phyloP scores from a whole-genome alignment of 2,329 filamentous ascomycete genomes.

The Colletotrichum sidae region DNA sequence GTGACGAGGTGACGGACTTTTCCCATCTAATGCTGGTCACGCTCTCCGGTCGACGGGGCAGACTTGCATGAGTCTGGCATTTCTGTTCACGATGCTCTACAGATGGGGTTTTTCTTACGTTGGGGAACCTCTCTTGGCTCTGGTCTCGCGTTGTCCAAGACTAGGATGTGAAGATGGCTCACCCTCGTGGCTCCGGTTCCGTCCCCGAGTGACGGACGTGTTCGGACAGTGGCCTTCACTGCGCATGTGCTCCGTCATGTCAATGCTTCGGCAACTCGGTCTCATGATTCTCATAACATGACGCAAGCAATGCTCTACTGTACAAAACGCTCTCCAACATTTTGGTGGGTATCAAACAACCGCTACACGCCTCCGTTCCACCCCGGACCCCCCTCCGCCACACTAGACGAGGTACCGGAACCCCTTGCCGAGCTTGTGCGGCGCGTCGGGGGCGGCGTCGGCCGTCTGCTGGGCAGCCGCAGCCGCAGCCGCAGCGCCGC shows the following conservation, averaged over 20 bases:
- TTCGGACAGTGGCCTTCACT: too few species aligned
- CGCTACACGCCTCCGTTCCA: not conserved
- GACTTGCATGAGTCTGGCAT: too few species aligned
- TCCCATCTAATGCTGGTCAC: not conserved
- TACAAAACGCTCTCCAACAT: not conserved
- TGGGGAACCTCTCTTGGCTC: slow-evolving; percentile 11
- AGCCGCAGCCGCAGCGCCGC: too few species aligned
- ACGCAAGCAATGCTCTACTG: not conserved
- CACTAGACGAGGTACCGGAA: slow-evolving; percentile 59
- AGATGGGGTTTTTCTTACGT: not conserved
- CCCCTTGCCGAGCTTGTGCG: slow-evolving; percentile 57
- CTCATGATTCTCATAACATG: not conserved
- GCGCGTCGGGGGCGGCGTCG: slow-evolving; percentile 55
- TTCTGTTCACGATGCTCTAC: not conserved
- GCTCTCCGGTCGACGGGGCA: not conserved
- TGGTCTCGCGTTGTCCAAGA: not conserved
- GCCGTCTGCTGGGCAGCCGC: slow-evolving; percentile 47
- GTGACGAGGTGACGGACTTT: not conserved
- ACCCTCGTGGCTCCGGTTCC: not conserved
- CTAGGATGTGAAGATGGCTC: not conserved
- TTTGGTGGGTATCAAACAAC: slow-evolving; percentile 32
- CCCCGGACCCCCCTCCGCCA: not conserved
- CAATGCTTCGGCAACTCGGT: not conserved
- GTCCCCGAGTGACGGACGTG: fast-evolving
- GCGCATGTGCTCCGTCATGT: too few species aligned